Conservation (phyloP, 1,284 basidiomycete species). For the Tausonia pullulans region DNA sequence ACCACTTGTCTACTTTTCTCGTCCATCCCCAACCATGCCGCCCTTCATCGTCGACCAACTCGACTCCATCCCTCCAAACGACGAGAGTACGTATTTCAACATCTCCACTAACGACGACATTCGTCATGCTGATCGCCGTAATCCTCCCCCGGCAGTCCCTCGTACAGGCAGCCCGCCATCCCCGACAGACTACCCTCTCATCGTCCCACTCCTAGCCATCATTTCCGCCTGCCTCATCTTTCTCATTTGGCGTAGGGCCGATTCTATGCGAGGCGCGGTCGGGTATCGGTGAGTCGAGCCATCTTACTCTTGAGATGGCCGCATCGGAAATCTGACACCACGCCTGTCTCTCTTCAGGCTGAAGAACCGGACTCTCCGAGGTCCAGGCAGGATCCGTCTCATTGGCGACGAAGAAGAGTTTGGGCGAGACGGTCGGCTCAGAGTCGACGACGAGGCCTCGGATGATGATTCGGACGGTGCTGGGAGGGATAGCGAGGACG, state of each 20-base stretch:
- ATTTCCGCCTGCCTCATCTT: background rate
- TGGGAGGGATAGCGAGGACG: background rate
- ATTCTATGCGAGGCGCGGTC: background rate
- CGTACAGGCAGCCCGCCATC: background rate
- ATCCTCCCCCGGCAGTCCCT: background rate
- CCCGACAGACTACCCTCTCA: background rate
- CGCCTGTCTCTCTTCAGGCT: background rate
- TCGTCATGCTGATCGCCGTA: too few species aligned
- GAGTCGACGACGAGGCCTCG: background rate
- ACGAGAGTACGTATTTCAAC: too few species aligned
- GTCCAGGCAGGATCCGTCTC: background rate
- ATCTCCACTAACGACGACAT: too few species aligned
- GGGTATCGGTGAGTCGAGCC: background rate
- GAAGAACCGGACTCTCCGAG: background rate
- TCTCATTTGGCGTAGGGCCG: background rate
- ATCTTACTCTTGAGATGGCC: too few species aligned
- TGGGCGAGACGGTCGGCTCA: background rate
- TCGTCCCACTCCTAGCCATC: background rate
- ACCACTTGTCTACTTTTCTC: too few species aligned
- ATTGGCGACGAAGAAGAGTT: background rate
- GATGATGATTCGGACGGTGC: background rate
- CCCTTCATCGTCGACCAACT: too few species aligned
- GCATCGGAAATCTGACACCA: too few species aligned
- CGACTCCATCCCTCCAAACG: too few species aligned
- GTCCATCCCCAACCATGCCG: too few species aligned